Base-by-base conservation (phyloP, 176 grass and related monocot genomes). In the Tillandsia fasciculata region DNA sequence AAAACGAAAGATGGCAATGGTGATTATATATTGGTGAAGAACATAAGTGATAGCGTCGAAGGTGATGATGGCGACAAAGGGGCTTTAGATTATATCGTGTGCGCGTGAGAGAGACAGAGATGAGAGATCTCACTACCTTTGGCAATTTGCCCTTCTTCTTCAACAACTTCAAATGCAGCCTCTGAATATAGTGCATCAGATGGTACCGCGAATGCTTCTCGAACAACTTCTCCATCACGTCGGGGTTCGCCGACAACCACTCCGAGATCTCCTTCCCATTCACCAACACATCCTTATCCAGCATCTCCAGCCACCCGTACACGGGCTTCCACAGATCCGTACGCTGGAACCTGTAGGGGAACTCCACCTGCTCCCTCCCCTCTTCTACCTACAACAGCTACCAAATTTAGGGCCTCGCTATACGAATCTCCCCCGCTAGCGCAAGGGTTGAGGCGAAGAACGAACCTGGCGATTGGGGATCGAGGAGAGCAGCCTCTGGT, bases 131-230 rank as follows among this genome's bases (percentile, higher is more conserved):
- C 51, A 64, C 64, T 8, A 97, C 93, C 84, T 92, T 97, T 74
- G 93, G 89, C 70, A 92, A 48, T 72, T 92, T 97, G 10, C 86
- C 93, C 78, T 67, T 89, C 74, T 92, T 97, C 78, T 97, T 97
- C 70, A 97, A 74, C 83, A 97, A 66, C 50, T 92, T 97, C 81
- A 92, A 81, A 59, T 92, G 93, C 89, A 97, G 85, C 79, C 93
- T 85, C 79, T 97, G 93, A 54, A 83, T 92, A 77, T 92, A 97
- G 73, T 97, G 93, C 68, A 90, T 89, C 80, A 92, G 81, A 80
- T 97, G 93, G 61, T 97, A 97, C 20, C 85, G 91, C 27, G 93
- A 97, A 75, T 92, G 93, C 83, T 92, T 97, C 76, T 89, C 81
- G 26, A 91, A 78, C 77, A 97, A 66, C 74, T 68, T 84, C 47